Base-by-base conservation (phyloP, 768 basidiomycete genomes). In the Hypsizygus marmoreus region DNA sequence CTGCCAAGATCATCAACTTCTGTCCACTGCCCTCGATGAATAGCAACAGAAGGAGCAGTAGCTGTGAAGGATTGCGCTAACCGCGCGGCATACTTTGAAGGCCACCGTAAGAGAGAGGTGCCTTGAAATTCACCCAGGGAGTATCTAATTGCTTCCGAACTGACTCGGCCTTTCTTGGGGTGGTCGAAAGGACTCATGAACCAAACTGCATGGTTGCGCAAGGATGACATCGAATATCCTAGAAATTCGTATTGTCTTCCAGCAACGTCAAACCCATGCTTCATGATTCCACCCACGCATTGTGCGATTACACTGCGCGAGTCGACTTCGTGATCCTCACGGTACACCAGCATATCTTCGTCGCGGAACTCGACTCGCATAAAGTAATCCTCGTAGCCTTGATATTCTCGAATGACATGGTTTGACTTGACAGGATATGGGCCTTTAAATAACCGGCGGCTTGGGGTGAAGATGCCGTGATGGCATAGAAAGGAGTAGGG, bases 211-310 rank as follows among this genome's bases (percentile, higher is more conserved):
- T 80, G 75, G 32, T 76, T 67, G 48, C 69, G 70, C 42, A 80
- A 60, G 3, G 78, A 78, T 39, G 75, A 77, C 69, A 75, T 76
- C 2, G 77, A 79, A 45, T 80, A 80, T 4, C 74, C 79, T 19
- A 81, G 55, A 55, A 80, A 70, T 2, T 75, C 48, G 50, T 70
- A 80, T 0, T 50, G 47, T 23, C 77, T 65, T 6, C 78, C 78
- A 2, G 70, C 79, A 9, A 80, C 59, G 3, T 13, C 14, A 8
- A 69, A 56, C 0, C 75, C 75, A 0, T 53, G n/a, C n/a, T n/a
- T n/a, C n/a, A n/a, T n/a, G n/a, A n/a, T n/a, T n/a, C n/a, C n/a
- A n/a, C n/a, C n/a, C n/a, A n/a, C n/a, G n/a, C n/a, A n/a, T n/a
- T n/a, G n/a, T n/a, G n/a, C n/a, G n/a, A n/a, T n/a, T n/a, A n/a